A percentile compares a stretch with the other conserved stretches of the same genome.
These are phyloP conservation scores for Sungouiozyma intestinalis DNA, from an alignment of 805 yeast species.

Conservation along the genomic window DNA sequence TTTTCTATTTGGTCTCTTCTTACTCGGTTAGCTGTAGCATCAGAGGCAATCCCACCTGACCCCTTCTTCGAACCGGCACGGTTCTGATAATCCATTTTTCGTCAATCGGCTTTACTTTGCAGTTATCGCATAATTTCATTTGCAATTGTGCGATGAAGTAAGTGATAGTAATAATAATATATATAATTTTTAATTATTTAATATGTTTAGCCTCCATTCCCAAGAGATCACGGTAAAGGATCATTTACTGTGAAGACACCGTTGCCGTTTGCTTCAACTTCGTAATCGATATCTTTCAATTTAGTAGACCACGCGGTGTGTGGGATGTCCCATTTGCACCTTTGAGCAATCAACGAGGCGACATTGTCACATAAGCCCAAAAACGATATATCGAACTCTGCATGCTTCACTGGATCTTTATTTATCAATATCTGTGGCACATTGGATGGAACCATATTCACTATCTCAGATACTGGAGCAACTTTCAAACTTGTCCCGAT, in stretches of 20 bases:
- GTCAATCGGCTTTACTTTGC: background rate
- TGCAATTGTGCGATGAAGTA: background rate
- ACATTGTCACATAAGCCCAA: slow-evolving; percentile 80
- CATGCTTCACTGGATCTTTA: slow-evolving; percentile 62
- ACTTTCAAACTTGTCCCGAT: slow-evolving; percentile 91
- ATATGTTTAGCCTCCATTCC: background rate
- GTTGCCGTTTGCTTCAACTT: slow-evolving; percentile 17
- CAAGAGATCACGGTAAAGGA: slow-evolving; percentile 1
- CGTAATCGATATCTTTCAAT: slow-evolving; percentile 16
- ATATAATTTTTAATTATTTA: background rate
- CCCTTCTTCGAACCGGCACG: slow-evolving; percentile 88
- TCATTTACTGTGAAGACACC: slow-evolving; percentile 22
- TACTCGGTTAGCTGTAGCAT: slow-evolving; percentile 56
- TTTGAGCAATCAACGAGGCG: slow-evolving; percentile 50
- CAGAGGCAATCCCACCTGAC: slow-evolving; percentile 79
- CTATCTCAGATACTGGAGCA: slow-evolving; percentile 83
- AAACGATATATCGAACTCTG: slow-evolving; percentile 67
- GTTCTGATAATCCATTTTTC: slow-evolving; percentile 73
- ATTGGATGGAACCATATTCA: slow-evolving; percentile 50
- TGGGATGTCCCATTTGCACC: slow-evolving; percentile 49
- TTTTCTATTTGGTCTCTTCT: slow-evolving; percentile 59
- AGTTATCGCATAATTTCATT: background rate
- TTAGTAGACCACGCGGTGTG: slow-evolving; percentile 37
- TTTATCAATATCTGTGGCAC: slow-evolving; percentile 78
- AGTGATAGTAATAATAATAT: no score